Base-by-base conservation (phyloP, 805 yeast genomes). In the Saccharomycopsis selenospora region DNA sequence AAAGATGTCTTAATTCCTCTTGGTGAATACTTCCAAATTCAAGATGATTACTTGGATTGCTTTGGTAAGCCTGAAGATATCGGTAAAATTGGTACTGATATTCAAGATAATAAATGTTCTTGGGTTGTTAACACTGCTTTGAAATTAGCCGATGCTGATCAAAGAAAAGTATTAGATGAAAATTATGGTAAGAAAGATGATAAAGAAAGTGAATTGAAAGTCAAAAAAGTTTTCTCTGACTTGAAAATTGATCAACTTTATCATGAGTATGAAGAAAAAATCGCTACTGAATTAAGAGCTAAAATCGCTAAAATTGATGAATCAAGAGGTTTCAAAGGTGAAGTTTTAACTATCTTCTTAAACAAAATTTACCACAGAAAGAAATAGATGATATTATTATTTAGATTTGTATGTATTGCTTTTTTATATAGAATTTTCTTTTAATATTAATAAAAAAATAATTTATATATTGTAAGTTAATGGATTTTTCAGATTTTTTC, bases 31-130 rank as follows among this genome's bases (percentile, higher is more conserved):
- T 93, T 93, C 82, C 99, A 93, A 73, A 87, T 93, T 58, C 99
- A 93, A 71, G 99, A 93, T 65, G 99, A 93, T 67, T 93, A 75
- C 71, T 77, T 93, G 57, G 99, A 93, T 68, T 87, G 96, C 67
- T 93, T 87, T 63, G 99, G 99, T 56, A 88, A 91, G 59, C 96
- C 99, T 40, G 95, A 86, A 63, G 88, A 91, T 61, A 93, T 90
- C 62, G 99, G 99, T 55, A 93, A 93, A 75, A 88, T 93, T 58
- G 99, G 99, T 58, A 93, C 99, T 52, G 99, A 93, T 66, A 93
- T 93, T 63, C 85, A 85, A 71, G 99, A 93, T 69, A 93, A 93
- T 79, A 93, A 93, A 69, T 93, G 99, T 69, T 85, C 96, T 40
- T 93, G 99, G 99, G 81, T 93, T 48, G 77, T 93, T 60, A 93